These are phyloP conservation scores for Collybiopsis luxurians DNA, from an alignment of 768 basidiomycete genomes.

Conservation along the genomic window DNA sequence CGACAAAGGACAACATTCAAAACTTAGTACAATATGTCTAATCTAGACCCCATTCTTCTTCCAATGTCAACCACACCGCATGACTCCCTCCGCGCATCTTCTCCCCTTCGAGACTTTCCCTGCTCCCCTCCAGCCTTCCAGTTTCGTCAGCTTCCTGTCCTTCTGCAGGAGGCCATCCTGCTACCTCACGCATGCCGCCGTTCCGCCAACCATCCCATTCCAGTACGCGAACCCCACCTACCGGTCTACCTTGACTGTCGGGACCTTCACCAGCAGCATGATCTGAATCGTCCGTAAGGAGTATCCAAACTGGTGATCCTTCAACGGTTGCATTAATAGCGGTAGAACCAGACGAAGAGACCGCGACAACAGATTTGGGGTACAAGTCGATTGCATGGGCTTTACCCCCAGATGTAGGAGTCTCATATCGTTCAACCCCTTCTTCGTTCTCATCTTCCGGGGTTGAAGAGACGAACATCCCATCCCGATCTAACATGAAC, in stretches of 20 bases:
- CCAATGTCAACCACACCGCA: constrained; percentile 41
- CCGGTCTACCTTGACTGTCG: not conserved
- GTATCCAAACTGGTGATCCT: constrained; percentile 38
- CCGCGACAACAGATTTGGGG: constrained; percentile 21
- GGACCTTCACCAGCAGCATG: constrained; percentile 18
- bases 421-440: constrained; percentile 35
- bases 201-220: constrained; percentile 49
- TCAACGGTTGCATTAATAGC: not conserved
- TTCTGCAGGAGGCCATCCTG: constrained; percentile 34
- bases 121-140: not conserved
- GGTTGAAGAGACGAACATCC: constrained; percentile 22
- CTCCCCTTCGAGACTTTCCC: constrained; percentile 13
- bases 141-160: constrained; percentile 9
- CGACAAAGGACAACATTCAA: too few species aligned
- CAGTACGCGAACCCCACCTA: constrained; percentile 39
- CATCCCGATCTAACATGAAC: constrained; percentile 38
- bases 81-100: constrained; percentile 46
- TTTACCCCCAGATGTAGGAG: constrained; percentile 47
- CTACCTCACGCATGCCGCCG: constrained; percentile 36
- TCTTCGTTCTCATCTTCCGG: not conserved
- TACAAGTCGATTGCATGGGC: constrained; percentile 49
- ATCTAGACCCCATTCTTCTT: not conserved
- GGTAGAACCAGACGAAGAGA: constrained; percentile 1
- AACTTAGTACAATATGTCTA: not conserved
- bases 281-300: constrained; percentile 47